Evolutionary conservation across 345 rosid species (phyloP), one percentile per base, ranked within the genome.

Genomic region (Luvunga scandens): DNA sequence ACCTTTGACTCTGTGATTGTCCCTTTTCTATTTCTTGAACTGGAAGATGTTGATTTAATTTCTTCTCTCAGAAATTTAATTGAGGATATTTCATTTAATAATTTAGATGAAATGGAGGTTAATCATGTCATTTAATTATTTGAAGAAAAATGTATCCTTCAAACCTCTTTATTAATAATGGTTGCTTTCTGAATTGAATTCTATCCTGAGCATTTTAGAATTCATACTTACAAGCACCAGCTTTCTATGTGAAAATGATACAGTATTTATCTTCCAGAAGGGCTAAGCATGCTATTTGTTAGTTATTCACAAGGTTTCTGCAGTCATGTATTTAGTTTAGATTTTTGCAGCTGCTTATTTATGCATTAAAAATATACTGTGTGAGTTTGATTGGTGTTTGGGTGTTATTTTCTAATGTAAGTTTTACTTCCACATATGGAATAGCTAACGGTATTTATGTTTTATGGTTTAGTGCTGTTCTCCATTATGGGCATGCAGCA

Each of bases 401-500:
- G 14, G 25, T 53, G 36, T 31, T 59, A 48, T 61, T 31, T 64
- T 21, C 59, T 73, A 50, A 59, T 66, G n/a, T 66, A 34, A 61
- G 71, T 64, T 70, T 80, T 57, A 21, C n/a, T 63, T 71, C 9
- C 39, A 36, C 16, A 34, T 38, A 60, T 62, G 24, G 57, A 13
- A 27, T 36, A 36, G 61, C 82, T 84, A 70, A 84, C 30, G 5
- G 30, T 48, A 28, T 50, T 69, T 10, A 39, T 77, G 21, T 83
- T 74, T 78, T 38, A 19, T 80, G 65, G 10, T 79, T 73, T 86
- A 95, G 98, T 86, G 90, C 98, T 80, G 97, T 93, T 86, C 95
- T 95, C 68, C 98, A 95, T 82, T 93, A 95, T 81, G 98, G 98
- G 76, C 98, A 95, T 85, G 98, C 97, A 45, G 97, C 97, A n/a